Base-by-base conservation (phyloP, 306 rosid genomes). In the Dryas octopetala region DNA sequence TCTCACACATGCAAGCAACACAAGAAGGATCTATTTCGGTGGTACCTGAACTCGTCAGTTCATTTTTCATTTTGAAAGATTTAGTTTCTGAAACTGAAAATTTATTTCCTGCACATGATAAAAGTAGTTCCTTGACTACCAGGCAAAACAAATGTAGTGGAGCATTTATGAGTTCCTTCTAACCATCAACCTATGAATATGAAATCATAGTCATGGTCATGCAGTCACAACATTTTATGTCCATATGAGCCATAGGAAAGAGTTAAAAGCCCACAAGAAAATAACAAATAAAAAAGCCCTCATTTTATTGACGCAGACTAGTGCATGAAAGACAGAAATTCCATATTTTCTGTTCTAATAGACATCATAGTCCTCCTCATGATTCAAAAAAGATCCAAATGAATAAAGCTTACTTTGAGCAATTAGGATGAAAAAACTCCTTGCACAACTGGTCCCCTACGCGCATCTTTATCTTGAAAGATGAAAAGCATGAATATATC, bases 51-150 rank as follows among this genome's bases (percentile, higher is more conserved):
- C 9, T 45, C 55, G 16, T 7, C 6, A 13, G 66, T 45, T 23
- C 4, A 55, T 17, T 43, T 40, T 41, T 43, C 65, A 55, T 9
- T 71, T 13, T 44, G 54, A 44, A 71, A 71, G 44, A 26, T 44
- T 6, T 4, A 2, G 19, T 71, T 44, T 57, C 9, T 2, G 66
- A 23, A 43, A 57, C 76, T 6, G 66, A 71, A 28, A 45, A 2
- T 7, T 44, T 6, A 1, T 43, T 23, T 23, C 66, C 62, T 8
- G 65, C 26, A 3, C 15, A 48, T 44, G 16, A 71, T 13, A 71
- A 71, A 43, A 55, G 13, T 71, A 43, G 19, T 57, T 55, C 53
- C 65, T 44, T 12, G 26, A 43, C 66, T 7, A 49, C 73, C 60
- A 50, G 47, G 11, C 13, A 50, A 28, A 26, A 16, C 14, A 50